Evolutionary conservation across 192 early-diverging fungal genomes (phyloP), one percentile per base, ranked within the genome.

Genomic region (Dissophora ornata): DNA sequence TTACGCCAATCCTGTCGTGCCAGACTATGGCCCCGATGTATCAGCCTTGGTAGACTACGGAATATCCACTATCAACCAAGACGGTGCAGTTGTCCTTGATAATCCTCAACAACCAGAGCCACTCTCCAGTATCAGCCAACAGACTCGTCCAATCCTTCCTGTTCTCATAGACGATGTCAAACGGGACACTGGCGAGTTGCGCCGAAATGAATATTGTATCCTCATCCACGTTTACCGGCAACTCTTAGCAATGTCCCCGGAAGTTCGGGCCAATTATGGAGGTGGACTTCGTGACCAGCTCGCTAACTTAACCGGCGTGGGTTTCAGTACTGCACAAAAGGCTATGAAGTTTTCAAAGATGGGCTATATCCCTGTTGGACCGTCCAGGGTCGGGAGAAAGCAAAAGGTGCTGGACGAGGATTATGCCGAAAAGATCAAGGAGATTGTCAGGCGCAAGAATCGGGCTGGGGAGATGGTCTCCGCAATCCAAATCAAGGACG

Each of bases 201-300:
- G 44, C n/a, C 44, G 44, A n/a, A 45, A 45, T 16, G 44, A 45
- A n/a, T 45, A 45, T 45, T 45, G 12, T 4, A 45, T 45, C 44
- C 44, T 45, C 9, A 45, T 45, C 18, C 44, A 45, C 18, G 44
- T 45, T 16, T 45, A 45, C n/a, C 44, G 44, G 4, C 44, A 45
- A 45, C 9, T 45, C 9, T 16, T n/a, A 16, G 18, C 44, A 6
- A 4, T 45, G 12, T n/a, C 44, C 44, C 18, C 44, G 18, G 44
- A 45, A 9, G 44, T 45, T 18, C 44, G 44, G 15, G 9, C 44
- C 9, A 45, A 10, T 5, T 45, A 12, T n/a, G 44, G 44, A n/a
- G 18, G 44, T n/a, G 9, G 12, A n/a, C 44, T 45, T 45, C 44
- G 44, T 6, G 44, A 45, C 18, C 44, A 45, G 18, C 44, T 45